A percentile compares a stretch with the other conserved stretches of the same genome.
Evolutionary conservation across 2,329 filamentous ascomycete species (phyloP).

Genomic region (Colletotrichum noveboracense): DNA sequence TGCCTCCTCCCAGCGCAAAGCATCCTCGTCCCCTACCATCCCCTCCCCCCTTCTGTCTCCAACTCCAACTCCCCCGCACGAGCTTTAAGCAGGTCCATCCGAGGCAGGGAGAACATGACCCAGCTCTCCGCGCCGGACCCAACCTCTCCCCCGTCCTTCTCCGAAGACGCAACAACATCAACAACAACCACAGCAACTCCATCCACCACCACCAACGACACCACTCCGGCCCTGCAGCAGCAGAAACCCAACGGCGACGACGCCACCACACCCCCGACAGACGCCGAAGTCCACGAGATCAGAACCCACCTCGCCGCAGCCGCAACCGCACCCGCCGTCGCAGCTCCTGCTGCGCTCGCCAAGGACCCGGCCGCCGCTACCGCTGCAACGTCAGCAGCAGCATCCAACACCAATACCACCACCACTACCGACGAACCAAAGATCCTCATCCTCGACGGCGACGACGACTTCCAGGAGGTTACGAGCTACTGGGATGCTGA

Average conservation of each 20-base stretch:
- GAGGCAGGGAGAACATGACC: constrained; percentile 16
- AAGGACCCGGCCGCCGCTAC: constrained; percentile 15
- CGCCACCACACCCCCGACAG: constrained; percentile 14
- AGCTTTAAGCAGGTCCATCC: constrained; percentile 10
- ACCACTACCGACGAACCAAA: neutral
- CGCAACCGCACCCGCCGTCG: constrained; percentile 9
- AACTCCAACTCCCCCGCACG: neutral
- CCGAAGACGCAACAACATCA: constrained; percentile 10
- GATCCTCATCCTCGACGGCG: constrained; percentile 6
- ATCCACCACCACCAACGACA: neutral
- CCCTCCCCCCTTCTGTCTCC: neutral
- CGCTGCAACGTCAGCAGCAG: neutral
- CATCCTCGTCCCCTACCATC: neutral
- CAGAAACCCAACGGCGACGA: neutral
- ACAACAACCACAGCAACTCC: neutral
- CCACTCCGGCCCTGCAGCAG: constrained; percentile 13
- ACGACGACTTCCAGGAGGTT: constrained; percentile 31
- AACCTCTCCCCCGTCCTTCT: constrained; percentile 16
- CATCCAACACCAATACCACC: constrained; percentile 4
- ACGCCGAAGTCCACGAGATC: constrained; percentile 22
- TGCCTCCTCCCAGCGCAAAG: neutral
- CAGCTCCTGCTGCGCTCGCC: neutral
- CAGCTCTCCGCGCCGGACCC: constrained; percentile 26
- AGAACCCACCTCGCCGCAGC: constrained; percentile 19
- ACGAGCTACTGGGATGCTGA: constrained; percentile 63